These are phyloP conservation scores for Exophiala spinifera DNA, from an alignment of 2,329 filamentous ascomycete species.

Conservation along the genomic window DNA sequence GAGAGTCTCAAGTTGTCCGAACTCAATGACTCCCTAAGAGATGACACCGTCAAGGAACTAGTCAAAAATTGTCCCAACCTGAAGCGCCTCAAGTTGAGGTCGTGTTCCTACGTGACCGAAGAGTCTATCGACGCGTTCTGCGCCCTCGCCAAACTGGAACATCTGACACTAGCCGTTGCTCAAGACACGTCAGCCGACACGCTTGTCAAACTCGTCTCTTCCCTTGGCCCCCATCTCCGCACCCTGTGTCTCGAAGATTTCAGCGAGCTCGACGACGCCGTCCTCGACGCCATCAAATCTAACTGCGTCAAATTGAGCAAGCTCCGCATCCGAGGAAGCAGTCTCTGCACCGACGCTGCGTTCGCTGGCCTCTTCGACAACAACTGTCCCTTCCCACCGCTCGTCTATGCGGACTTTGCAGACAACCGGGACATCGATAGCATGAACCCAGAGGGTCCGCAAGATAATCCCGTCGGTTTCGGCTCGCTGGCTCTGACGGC, in stretches of 20 bases:
- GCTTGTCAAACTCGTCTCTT: conserved; percentile 60
- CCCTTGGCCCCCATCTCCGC: conserved; percentile 63
- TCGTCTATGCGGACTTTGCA: conserved; percentile 70
- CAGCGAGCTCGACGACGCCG: conserved; percentile 59
- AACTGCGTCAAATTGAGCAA: conserved; percentile 68
- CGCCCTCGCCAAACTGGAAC: conserved; percentile 61
- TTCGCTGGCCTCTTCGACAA: conserved; percentile 69
- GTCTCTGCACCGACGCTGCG: conserved; percentile 69
- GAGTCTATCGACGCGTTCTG: conserved; percentile 64
- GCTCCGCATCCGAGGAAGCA: conserved; percentile 76
- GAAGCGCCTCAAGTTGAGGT: conserved; percentile 71
- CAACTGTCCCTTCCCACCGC: conserved; percentile 59
- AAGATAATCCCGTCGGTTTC: conserved; percentile 63
- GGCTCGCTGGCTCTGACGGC: conserved; percentile 73
- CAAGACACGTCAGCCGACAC: conserved; percentile 55
- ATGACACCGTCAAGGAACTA: conserved; percentile 65
- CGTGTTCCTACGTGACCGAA: conserved; percentile 71
- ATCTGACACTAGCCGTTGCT: conserved; percentile 70
- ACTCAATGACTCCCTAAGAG: conserved; percentile 76
- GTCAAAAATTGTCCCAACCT: conserved; percentile 64
- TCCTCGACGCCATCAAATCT: conserved; percentile 68
- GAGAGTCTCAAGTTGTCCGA: conserved; percentile 74
- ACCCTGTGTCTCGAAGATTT: conserved; percentile 76
- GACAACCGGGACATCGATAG: conserved; percentile 74
- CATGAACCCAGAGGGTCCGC: conserved; percentile 60